Base-by-base conservation (phyloP, 805 yeast genomes). In the Saturnispora silvae region DNA sequence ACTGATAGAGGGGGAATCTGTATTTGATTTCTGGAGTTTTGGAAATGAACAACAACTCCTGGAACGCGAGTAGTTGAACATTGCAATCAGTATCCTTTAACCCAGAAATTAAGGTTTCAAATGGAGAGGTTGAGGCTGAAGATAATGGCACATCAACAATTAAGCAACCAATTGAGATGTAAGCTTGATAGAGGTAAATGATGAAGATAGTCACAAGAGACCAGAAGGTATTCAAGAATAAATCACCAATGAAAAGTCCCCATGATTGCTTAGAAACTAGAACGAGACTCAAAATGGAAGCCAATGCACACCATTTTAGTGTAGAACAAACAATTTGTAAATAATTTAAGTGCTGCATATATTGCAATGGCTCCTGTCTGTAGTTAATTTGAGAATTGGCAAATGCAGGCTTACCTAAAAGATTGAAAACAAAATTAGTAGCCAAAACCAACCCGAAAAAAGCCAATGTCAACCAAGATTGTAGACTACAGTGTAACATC, bases 121-220 rank as follows among this genome's bases (percentile, higher is more conserved):
- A 60, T 6, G 84, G 86, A 35, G 72, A 75, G 0, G 77, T 59
- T 13, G 80, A 67, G 20, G 72, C 68, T 10, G 71, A 56, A 31
- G 79, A 70, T 7, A 81, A 64, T 15, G 83, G 72, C 40, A 70
- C 72, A 15, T 72, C 74, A 33, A 78, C 76, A 47, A 77, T 79
- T 35, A 81, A 51, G 52, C 89, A 81, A 2, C 92, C 89, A 45
- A 79, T 68, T 11, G 79, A 68, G 39, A 82, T 67, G 51, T 78
- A 80, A 3, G 80, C 79, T 48, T 75, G 65, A 51, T 70, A 81
- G 1, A 75, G 57, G 39, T 71, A 67, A 49, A 23, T 17, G 9
- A 29, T 18, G 23, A 29, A 14, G 18, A 5, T 5, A 20, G 17
- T 16, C 15, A 5, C 15, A 28, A 9, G 17, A 13, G 4, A 28